Evolutionary conservation across 345 rosid species (phyloP).

Genomic region (Conringia planisiliqua): DNA sequence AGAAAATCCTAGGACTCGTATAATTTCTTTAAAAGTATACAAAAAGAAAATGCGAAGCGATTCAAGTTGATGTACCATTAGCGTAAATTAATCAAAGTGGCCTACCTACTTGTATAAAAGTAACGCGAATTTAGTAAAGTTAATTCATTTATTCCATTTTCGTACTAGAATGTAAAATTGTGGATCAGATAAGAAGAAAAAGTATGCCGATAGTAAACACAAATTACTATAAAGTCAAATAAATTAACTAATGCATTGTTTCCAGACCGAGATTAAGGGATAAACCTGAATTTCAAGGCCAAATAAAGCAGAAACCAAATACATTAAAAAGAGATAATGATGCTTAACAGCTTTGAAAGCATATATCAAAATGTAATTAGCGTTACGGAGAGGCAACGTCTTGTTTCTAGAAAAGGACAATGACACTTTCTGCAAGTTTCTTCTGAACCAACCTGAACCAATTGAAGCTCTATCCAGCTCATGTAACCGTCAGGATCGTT

Average conservation of each 20-base stretch:
- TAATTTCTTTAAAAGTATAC: neutral
- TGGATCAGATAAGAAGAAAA: constrained; percentile 11
- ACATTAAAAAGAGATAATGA: constrained; percentile 22
- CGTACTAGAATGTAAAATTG: neutral
- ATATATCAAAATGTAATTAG: neutral
- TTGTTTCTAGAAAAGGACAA: constrained; percentile 25
- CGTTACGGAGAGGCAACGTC: constrained; percentile 18
- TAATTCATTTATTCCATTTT: neutral
- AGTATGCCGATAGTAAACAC: neutral
- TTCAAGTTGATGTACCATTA: constrained; percentile 1
- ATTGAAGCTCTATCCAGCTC: constrained; percentile 13
- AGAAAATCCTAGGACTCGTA: constrained; percentile 24
- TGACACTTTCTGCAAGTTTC: constrained; percentile 7
- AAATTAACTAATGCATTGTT: constrained; percentile 11
- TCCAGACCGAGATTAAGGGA: constrained; percentile 7
- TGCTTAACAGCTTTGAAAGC: constrained; percentile 23
- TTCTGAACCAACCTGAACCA: constrained; percentile 9
- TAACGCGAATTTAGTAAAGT: neutral
- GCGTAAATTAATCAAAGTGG: constrained; percentile 16
- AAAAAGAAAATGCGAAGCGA: neutral
- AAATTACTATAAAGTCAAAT: constrained; percentile 3
- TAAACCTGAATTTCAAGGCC: constrained; percentile 14
- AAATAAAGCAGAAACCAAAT: constrained; percentile 9
- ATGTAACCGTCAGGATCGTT: neutral
- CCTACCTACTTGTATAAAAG: constrained; percentile 5